Conservation (phyloP, 139 green algal genomes). For the Tetradesmus obliquus region DNA sequence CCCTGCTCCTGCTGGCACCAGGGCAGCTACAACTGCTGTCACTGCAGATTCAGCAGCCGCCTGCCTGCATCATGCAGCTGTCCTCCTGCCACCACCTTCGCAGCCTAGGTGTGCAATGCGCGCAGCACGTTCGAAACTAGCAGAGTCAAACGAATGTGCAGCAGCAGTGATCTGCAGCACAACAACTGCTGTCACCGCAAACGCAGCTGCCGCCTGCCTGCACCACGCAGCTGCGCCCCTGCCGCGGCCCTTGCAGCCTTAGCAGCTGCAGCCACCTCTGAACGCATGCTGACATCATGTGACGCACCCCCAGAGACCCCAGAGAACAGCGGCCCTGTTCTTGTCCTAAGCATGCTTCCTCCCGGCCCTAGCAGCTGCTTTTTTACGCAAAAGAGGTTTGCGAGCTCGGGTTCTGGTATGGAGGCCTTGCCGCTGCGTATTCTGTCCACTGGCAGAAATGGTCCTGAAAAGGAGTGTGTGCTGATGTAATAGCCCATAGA, state of each 20-base stretch:
- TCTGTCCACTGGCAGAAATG: not conserved
- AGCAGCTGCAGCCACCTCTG: not conserved
- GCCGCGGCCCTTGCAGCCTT: not conserved
- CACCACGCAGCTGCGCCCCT: too few species aligned
- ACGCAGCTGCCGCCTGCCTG: too few species aligned
- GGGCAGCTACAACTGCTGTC: too few species aligned
- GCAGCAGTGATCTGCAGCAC: too few species aligned
- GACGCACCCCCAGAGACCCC: too few species aligned
- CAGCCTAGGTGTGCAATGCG: too few species aligned
- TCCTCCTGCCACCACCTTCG: too few species aligned
- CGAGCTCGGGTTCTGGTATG: not conserved
- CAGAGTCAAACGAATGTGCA: too few species aligned
- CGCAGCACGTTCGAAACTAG: too few species aligned
- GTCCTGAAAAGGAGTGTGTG: not conserved
- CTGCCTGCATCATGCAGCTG: not conserved
- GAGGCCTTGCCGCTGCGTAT: not conserved
- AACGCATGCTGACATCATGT: not conserved
- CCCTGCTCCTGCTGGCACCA: too few species aligned
- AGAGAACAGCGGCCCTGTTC: not conserved
- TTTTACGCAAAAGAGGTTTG: not conserved
- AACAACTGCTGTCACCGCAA: too few species aligned
- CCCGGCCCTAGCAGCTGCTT: not conserved
- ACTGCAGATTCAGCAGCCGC: too few species aligned
- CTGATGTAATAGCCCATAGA: not conserved
- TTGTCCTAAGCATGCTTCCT: not conserved